Percentiles rank a stretch among this genome's conserved stretches.
phyloP scores from a whole-genome alignment of 2,329 filamentous ascomycete species.

The Fusarium oxysporum region DNA sequence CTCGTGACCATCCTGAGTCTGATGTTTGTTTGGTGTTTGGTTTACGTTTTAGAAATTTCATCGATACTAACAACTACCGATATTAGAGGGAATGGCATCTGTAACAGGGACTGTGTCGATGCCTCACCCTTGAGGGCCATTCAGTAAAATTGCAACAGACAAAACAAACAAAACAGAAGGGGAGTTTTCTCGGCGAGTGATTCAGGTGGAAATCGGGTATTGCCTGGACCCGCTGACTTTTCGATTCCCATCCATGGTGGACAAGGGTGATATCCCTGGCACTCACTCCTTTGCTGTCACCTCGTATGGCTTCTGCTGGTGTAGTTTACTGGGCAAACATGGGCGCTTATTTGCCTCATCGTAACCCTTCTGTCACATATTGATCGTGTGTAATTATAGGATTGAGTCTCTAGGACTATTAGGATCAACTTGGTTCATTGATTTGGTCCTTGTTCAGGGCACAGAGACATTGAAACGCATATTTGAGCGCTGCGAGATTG shows the following conservation, averaged over 20 bases:
- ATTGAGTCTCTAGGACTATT: conserved; percentile 7
- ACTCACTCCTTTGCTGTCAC: conserved; percentile 10
- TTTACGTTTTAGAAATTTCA: conserved; percentile 10
- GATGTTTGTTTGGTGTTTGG: conserved; percentile 2
- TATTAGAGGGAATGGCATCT: conserved; percentile 12
- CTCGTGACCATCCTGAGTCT: conserved; percentile 22
- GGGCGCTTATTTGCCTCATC: conserved; percentile 30
- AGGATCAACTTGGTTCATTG: conserved; percentile 1
- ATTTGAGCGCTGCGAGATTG: background rate
- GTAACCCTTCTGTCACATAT: conserved; percentile 7
- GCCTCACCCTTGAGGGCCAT: conserved; percentile 3
- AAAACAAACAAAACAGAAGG: conserved; percentile 14
- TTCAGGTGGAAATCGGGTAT: conserved; percentile 37
- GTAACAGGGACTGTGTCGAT: conserved; percentile 20
- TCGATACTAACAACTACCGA: conserved; percentile 2
- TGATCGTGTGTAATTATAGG: background rate
- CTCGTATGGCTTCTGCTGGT: conserved; percentile 1
- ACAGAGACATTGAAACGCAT: background rate
- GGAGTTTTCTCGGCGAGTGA: conserved; percentile 23
- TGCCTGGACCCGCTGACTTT: conserved; percentile 27
- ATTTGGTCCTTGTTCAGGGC: background rate
- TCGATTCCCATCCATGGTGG: conserved; percentile 28
- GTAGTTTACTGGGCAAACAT: conserved; percentile 1
- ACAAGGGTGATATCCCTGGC: conserved; percentile 26
- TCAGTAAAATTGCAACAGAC: conserved; percentile 16